phyloP scores from a whole-genome alignment of 345 rosid species.

The Eucalyptus curtisii region DNA sequence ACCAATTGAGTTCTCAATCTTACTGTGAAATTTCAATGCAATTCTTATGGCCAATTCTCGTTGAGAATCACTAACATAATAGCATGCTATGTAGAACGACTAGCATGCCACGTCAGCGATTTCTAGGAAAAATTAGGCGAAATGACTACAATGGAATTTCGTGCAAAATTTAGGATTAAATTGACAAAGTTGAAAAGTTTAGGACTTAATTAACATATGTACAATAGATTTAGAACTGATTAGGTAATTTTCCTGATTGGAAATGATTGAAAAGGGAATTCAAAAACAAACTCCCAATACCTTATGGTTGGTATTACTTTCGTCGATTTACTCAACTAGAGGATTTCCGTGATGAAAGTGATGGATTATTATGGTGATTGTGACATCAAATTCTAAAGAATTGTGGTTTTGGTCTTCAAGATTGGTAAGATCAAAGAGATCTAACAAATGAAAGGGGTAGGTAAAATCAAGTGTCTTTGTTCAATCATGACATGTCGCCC shows the following conservation, averaged over 20 bases:
- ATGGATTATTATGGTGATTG: neutral
- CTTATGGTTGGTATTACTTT: neutral
- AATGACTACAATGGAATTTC: neutral
- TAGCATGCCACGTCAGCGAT: fast-evolving
- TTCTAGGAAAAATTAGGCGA: fast-evolving
- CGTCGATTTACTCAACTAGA: neutral
- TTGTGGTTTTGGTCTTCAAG: neutral
- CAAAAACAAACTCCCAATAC: neutral
- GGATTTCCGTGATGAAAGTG: neutral
- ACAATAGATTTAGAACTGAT: neutral
- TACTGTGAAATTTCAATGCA: neutral
- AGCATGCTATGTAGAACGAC: fast-evolving
- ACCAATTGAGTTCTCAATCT: neutral
- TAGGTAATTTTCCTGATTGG: neutral
- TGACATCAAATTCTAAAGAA: neutral
- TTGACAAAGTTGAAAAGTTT: neutral
- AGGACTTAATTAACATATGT: neutral
- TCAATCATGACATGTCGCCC: neutral
- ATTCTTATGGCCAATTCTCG: fast-evolving
- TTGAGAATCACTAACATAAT: neutral
- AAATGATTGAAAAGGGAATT: neutral
- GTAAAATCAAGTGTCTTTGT: neutral
- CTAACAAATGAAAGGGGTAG: neutral
- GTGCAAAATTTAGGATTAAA: neutral
- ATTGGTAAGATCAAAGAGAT: neutral